Base-by-base conservation (phyloP, 2,329 filamentous ascomycete genomes). In the Microdochium bolleyi region DNA sequence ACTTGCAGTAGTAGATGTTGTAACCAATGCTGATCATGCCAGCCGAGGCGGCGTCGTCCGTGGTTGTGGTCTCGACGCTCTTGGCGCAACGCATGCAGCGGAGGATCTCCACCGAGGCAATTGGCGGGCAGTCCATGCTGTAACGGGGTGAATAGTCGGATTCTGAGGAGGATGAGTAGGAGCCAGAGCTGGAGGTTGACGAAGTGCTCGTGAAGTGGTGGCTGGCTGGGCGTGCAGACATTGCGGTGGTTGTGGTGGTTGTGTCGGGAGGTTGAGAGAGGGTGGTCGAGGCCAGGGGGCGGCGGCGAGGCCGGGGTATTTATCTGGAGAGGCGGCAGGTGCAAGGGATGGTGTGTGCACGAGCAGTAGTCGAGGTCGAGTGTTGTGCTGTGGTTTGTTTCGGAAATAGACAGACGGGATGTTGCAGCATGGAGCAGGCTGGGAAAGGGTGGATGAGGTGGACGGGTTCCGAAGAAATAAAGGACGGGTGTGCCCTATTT, bases 11-110 rank as follows among this genome's bases (percentile, higher is more conserved):
- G 71, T 85, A 85, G 55, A 85, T 77, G 66, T 83, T 83, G 65
- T 80, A 78, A 2, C 81, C 80, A 56, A 85, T 82, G 61, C 78
- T 76, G 14, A 86, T 77, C 82, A 86, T 86, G 56, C 82, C 82
- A 54, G 72, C 78, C 46, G 78, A 71, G 58, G 69, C 72, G 50
- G 76, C 71, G 65, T 84, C 80, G 64, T 84, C 81, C 30, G 79
- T 82, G 9, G 78, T 76, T 8, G 81, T 83, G 25, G 78, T 75
- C 70, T 85, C 82, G 52, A 80, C 80, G 52, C 77, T 74, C 54
- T 77, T 76, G 44, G 79, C 76, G 63, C 80, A 84, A 54, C 83
- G 78, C 64, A 84, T 77, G 71, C 82, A 85, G 60, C 82, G 80
- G 58, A 85, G 70, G 30, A 81, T 72, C 70, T 81, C 75, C 53